These are phyloP conservation scores for Yarrowia osloensis DNA, from an alignment of 805 yeast genomes.

Conservation along the genomic window DNA sequence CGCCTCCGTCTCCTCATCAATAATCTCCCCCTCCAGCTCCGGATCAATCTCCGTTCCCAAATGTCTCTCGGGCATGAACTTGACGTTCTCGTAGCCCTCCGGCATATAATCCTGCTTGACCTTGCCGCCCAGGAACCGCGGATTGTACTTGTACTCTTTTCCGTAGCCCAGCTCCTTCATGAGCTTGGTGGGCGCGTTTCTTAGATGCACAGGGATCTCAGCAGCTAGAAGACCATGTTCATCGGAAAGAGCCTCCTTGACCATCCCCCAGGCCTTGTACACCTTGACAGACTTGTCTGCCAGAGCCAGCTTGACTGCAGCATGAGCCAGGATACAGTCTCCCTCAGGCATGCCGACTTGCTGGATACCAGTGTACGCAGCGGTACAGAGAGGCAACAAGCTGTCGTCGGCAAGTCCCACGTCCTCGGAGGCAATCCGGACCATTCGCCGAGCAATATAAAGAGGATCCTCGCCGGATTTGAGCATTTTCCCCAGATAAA, in stretches of 20 bases:
- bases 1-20: slow-evolving; percentile 2
- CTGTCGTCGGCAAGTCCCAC: slow-evolving; percentile 82
- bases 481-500: slow-evolving; percentile 84
- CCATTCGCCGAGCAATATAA: slow-evolving; percentile 86
- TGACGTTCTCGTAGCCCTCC: slow-evolving; percentile 50
- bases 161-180: slow-evolving; percentile 90
- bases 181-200: slow-evolving; percentile 91
- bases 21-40: slow-evolving; percentile 15
- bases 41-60: slow-evolving; percentile 37
- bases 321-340: slow-evolving; percentile 83
- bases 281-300: slow-evolving; percentile 86
- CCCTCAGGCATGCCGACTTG: slow-evolving; percentile 95
- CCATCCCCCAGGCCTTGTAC: slow-evolving; percentile 72
- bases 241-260: slow-evolving; percentile 59
- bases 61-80: slow-evolving; percentile 53
- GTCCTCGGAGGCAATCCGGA: slow-evolving; percentile 94
- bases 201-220: slow-evolving; percentile 65
- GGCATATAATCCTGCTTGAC: slow-evolving; percentile 76
- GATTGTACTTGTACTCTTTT: slow-evolving; percentile 85
- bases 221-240: slow-evolving; percentile 63
- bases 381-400: slow-evolving; percentile 81
- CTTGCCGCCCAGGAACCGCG: slow-evolving; percentile 68
- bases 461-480: slow-evolving; percentile 93
- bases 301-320: slow-evolving; percentile 84
- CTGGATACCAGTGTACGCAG: slow-evolving; percentile 83